Evolutionary conservation across 2,329 filamentous ascomycete genomes (phyloP), one percentile per base, ranked within the genome.

Genomic region (Colletotrichum godetiae): DNA sequence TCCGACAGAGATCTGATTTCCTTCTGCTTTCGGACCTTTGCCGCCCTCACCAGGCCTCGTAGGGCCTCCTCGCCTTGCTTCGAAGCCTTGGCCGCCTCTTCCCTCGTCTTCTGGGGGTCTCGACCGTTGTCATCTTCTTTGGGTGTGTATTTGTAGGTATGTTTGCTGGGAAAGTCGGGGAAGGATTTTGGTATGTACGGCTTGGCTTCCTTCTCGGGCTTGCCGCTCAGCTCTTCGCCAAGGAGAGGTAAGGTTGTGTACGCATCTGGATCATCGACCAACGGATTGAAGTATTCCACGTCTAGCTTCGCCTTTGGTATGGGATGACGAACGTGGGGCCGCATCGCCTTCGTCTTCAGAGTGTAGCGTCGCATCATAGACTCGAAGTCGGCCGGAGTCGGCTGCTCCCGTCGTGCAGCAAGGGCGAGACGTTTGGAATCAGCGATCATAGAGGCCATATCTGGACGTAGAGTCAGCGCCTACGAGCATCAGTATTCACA

Each of bases 1-100:
- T 89, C 85, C 2, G 91, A 89, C 2, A 88, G 80, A 2, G 86
- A 84, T 76, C 88, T 90, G 56, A 91, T 87, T 77, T 92, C 90
- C 79, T 92, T 92, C 76, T 92, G 90, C 76, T 89, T 90, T 62
- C 90, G 89, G 76, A 90, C 88, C 80, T 92, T 92, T 68, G 89
- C 89, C 22, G 91, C 90, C 27, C 90, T 86, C 33, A 91, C 88
- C 22, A 92, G 83, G 8, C 88, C 84, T 33, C 91, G 83, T 4
- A 92, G 82, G 1, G 91, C 91, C 73, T 90, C 88, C 78, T 92
- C 91, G 2, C 88, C 90, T 74, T 91, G 89, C 76, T 90, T 88
- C 10, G 90, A 89, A 58, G 89, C 89, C 67, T 88, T 85, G 1
- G 89, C 87, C 1, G 90, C 90, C 53, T 91, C 88, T 66, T 90